phyloP scores from a whole-genome alignment of 169 alveolate genomes.

The Plasmodium reichenowi region DNA sequence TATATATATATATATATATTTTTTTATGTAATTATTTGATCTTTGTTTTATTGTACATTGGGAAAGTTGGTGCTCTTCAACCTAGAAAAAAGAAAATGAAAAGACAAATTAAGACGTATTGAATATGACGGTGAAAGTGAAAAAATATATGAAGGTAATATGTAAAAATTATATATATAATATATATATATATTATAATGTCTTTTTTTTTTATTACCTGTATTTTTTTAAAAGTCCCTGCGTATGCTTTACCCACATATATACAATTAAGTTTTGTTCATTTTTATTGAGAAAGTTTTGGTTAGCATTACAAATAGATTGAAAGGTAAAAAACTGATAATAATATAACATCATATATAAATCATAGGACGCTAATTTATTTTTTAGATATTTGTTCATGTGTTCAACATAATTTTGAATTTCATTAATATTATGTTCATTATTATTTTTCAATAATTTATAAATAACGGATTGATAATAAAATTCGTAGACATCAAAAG shows the following conservation, averaged over 20 bases:
- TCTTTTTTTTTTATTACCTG: conserved; percentile 1
- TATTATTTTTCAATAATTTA: conserved; percentile 37
- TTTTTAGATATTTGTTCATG: conserved; percentile 22
- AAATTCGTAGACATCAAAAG: conserved; percentile 62
- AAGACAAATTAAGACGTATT: not conserved
- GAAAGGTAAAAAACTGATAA: conserved; percentile 54
- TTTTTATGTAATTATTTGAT: too few relatives aligned
- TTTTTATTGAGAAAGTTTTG: conserved; percentile 6
- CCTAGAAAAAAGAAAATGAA: not conserved
- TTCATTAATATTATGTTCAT: conserved; percentile 30
- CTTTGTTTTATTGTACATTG: not conserved
- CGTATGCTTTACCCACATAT: conserved; percentile 29
- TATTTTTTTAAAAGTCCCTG: conserved; percentile 23
- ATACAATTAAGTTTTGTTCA: conserved; percentile 38
- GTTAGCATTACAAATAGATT: conserved; percentile 8
- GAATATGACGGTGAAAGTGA: not conserved
- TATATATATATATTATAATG: not conserved
- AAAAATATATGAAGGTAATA: not conserved
- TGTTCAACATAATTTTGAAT: conserved; percentile 20
- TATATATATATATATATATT: too few relatives aligned
- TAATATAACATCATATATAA: conserved; percentile 56
- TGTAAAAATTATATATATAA: not conserved
- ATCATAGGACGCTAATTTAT: conserved; percentile 31
- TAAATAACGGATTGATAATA: conserved; percentile 24
- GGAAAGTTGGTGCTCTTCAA: not conserved